phyloP scores from a whole-genome alignment of 2,329 filamentous ascomycete genomes.

The Aspergillus tanneri region DNA sequence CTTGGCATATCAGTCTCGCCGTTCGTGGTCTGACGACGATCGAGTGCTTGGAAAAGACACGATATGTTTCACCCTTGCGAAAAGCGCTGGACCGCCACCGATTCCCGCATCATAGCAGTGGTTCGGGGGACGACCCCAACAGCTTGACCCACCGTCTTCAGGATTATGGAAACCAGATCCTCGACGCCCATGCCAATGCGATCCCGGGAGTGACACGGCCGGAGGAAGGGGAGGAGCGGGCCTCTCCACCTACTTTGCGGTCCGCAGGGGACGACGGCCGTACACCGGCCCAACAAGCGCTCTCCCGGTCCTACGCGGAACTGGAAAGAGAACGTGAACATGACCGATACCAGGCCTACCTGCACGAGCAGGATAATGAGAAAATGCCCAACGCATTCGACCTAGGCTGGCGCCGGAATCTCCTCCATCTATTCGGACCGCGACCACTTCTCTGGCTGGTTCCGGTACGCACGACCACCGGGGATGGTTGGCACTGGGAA shows the following conservation, averaged over 20 bases:
- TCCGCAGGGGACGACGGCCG: conserved; percentile 3
- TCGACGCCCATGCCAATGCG: conserved; percentile 78
- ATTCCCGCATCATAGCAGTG: conserved; percentile 50
- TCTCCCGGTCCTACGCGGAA: conserved; percentile 51
- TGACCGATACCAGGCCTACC: conserved; percentile 72
- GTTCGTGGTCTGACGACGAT: conserved; percentile 85
- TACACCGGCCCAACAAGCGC: conserved; percentile 47
- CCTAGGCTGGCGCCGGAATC: conserved; percentile 76
- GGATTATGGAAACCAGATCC: conserved; percentile 68
- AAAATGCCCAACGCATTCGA: conserved; percentile 93
- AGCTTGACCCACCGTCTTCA: conserved; percentile 49
- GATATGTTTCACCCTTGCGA: conserved; percentile 80
- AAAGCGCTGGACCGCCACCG: conserved; percentile 67
- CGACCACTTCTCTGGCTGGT: conserved; percentile 71
- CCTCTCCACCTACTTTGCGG: conserved; percentile 35
- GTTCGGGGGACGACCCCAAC: conserved; percentile 32
- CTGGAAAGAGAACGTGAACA: conserved; percentile 64
- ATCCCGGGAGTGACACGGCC: conserved; percentile 76
- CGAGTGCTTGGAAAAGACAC: conserved; percentile 91
- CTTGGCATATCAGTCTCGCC: conserved; percentile 85
- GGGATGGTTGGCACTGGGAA: conserved; percentile 95
- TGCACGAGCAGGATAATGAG: conserved; percentile 84
- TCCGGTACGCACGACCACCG: conserved; percentile 79
- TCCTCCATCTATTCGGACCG: conserved; percentile 77
- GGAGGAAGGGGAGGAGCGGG: conserved; percentile 71